Base-by-base conservation (phyloP, 2,329 filamentous ascomycete species). In the Dactylellina leptospora region DNA sequence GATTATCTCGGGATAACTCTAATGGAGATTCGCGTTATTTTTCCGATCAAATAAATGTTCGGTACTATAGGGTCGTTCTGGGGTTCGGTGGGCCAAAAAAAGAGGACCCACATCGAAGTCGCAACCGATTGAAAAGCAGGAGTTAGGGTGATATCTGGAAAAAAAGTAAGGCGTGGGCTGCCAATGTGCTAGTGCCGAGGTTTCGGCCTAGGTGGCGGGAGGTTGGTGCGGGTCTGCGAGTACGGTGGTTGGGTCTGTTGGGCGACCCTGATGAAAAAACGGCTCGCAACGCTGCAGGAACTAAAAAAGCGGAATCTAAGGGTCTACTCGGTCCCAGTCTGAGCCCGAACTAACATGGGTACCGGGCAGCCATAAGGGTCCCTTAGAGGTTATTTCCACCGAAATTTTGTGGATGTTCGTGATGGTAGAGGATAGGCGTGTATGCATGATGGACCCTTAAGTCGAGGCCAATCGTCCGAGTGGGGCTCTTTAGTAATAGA, bases 11-110 rank as follows among this genome's bases (percentile, higher is more conserved):
- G 58, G 58, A 30, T 4, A 62, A 62, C 18, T 53, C 36, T 44
- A 62, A 58, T 36, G 50, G 42, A 61, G 40, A 51, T 70, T 70
- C 53, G 25, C 40, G 27, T 61, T 44, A 50, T 70, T 70, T 62
- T 62, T 62, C 64, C 64, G 64, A 70, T 61, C 18, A 28, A 53
- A 27, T n/a, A 16, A 55, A 18, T 22, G 4, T 6, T 30, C 18
- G 16, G 18, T 42, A 56, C 20, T 56, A 45, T 47, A 64, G 60
- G 22, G 38, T 28, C 56, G 45, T 30, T 36, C 11, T 28, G 18
- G 16, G 20, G 30, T 51, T 55, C 20, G 50, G 47, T 22, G 11
- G 23, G 28, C 40, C 18, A 50, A 1, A 13, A 38, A 10, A 25
- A 13, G 22, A 44, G n/a, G 61, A 18, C 51, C 60, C 50, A 56